Percentiles rank a stretch among this genome's conserved stretches.
These are phyloP conservation scores for Aaosphaeria arxii DNA, from an alignment of 2,329 filamentous ascomycete species.

Conservation along the genomic window DNA sequence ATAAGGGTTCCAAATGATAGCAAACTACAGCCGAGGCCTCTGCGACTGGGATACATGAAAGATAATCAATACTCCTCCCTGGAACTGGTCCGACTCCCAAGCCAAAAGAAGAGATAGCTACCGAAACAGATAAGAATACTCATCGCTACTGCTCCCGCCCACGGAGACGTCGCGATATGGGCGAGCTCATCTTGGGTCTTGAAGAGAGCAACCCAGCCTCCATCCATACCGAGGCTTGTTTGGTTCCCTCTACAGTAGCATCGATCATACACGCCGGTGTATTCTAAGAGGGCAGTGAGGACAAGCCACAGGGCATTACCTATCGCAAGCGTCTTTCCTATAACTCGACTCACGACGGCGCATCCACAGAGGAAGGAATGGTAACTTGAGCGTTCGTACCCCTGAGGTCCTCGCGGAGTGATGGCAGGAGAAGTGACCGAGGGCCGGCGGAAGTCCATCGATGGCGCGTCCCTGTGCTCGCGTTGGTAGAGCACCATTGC, in stretches of 20 bases:
- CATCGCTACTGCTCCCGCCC: conserved; percentile 13
- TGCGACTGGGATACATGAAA: not conserved
- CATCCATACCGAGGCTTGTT: conserved; percentile 6
- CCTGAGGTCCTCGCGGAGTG: not conserved
- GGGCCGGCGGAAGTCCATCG: conserved; percentile 8
- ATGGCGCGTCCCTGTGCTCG: conserved; percentile 9
- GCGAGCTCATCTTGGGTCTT: conserved; percentile 9
- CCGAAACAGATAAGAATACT: conserved; percentile 10
- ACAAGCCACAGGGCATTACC: conserved; percentile 17
- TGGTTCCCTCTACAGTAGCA: conserved; percentile 18
- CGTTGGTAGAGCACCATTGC: conserved; percentile 16
- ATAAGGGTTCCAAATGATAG: not conserved
- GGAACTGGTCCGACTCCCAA: conserved; percentile 7
- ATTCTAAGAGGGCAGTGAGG: conserved; percentile 13
- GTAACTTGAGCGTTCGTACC: conserved; percentile 5
- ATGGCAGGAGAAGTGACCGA: conserved; percentile 1
- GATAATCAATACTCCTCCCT: not conserved
- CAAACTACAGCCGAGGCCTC: no score
- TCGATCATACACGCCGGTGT: conserved; percentile 14
- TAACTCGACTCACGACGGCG: conserved; percentile 9
- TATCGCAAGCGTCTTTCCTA: conserved; percentile 15
- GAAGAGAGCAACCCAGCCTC: conserved; percentile 18
- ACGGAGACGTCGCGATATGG: conserved; percentile 7
- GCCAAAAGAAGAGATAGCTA: conserved; percentile 12
- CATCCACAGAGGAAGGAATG: conserved; percentile 10